Evolutionary conservation across 257 asterid genomes (phyloP), one percentile per base, ranked within the genome.

Genomic region (Henckelia pumila): DNA sequence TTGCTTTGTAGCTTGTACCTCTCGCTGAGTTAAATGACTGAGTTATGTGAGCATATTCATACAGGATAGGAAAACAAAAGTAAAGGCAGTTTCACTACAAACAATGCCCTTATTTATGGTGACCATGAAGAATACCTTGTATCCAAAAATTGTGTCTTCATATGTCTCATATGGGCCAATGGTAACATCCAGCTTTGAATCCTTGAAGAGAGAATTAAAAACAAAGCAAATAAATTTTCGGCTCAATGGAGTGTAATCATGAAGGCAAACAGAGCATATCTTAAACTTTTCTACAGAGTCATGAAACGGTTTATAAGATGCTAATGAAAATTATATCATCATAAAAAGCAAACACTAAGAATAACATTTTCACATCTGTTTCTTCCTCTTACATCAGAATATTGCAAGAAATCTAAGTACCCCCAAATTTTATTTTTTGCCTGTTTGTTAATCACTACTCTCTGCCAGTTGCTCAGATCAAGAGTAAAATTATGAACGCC

Each of bases 81-180:
- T 37, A 37, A 37, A 37, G 17, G 16, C 17, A 10, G 17, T 3
- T 37, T 37, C 49, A 37, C 49, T 37, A 11, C 49, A 37, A 13
- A 37, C 49, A 37, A 13, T 37, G 49, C 49, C 17, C 5, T 37
- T 9, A 11, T 37, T 10, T 37, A 37, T 33, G 49, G 49, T 37
- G 49, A 11, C 49, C 49, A 37, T 37, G 49, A 37, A 2, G 37
- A 75, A 49, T 89, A 92, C 99, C 99, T 93, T 93, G 80, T 90
- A 90, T 59, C 99, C 99, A 63, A 93, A 93, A 57, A 88, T 77
- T 71, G 85, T 61, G 73, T 93, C 99, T 85, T 93, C 99, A 63
- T 93, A 93, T 7, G 99, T 93, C 88, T 93, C 99, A 65, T 93
- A 93, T 5, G 99, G 99, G 20, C 99, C 99, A 67, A 90, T 88